Evolutionary conservation across 257 asterid genomes (phyloP).

Genomic region (Capsicum baccatum): DNA sequence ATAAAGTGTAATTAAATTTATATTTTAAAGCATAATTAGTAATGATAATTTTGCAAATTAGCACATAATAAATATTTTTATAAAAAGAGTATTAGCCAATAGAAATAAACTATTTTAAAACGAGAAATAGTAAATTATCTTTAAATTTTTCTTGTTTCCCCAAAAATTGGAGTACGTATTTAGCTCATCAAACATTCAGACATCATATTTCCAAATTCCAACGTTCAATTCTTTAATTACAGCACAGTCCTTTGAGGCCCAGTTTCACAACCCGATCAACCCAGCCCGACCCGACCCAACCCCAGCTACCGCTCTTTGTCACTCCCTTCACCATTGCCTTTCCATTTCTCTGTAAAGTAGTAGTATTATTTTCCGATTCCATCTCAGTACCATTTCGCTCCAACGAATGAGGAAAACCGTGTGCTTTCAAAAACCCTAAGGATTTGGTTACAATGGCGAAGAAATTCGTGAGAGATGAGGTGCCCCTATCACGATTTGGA

Average conservation of each 20-base stretch:
- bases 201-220: not conserved
- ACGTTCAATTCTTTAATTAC: too few species aligned
- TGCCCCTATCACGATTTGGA: slow-evolving; percentile 82
- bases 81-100: too few species aligned
- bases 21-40: too few species aligned
- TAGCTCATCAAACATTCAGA: not conserved
- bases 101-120: too few species aligned
- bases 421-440: slow-evolving; percentile 20
- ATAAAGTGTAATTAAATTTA: too few species aligned
- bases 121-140: too few species aligned
- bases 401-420: not conserved
- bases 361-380: not conserved
- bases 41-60: too few species aligned
- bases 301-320: not conserved
- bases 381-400: not conserved
- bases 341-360: not conserved
- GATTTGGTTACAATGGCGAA: slow-evolving; percentile 58
- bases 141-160: too few species aligned
- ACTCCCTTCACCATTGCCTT: not conserved
- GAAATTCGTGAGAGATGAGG: slow-evolving; percentile 52
- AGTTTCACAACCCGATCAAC: not conserved
- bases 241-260: not conserved
- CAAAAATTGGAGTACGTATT: too few species aligned
- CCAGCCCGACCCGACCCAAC: not conserved
- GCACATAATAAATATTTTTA: too few species aligned